phyloP scores from a whole-genome alignment of 345 rosid species.

The Eucalyptus erythrocorys region DNA sequence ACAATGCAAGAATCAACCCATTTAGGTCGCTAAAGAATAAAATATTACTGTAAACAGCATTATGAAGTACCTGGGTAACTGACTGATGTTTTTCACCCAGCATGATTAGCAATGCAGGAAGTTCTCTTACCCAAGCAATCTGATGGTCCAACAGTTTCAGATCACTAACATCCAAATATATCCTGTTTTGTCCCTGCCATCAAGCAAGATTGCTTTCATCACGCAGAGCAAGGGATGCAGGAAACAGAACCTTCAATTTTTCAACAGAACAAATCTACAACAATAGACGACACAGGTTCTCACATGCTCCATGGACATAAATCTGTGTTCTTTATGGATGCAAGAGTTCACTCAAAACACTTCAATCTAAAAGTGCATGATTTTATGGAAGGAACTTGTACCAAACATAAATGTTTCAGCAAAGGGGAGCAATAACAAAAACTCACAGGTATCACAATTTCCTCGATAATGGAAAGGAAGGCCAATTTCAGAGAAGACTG shows the following conservation, averaged over 20 bases:
- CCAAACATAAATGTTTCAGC: neutral
- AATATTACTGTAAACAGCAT: neutral
- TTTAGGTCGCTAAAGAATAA: neutral
- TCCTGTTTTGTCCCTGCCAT: slow-evolving; percentile 28
- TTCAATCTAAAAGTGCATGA: neutral
- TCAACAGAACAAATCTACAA: neutral
- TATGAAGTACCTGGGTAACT: slow-evolving; percentile 36
- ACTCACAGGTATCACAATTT: slow-evolving; percentile 72
- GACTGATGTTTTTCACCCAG: slow-evolving; percentile 48
- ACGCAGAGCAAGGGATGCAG: neutral
- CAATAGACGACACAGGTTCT: neutral
- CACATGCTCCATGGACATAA: neutral
- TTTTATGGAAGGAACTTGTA: neutral
- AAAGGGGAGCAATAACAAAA: neutral
- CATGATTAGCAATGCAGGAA: slow-evolving; percentile 48
- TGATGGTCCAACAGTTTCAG: slow-evolving; percentile 31
- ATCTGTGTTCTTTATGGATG: neutral
- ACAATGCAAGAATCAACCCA: neutral
- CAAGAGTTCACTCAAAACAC: neutral
- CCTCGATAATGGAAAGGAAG: slow-evolving; percentile 47
- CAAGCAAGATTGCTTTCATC: neutral
- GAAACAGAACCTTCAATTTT: neutral
- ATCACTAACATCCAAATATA: slow-evolving; percentile 23
- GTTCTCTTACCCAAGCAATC: slow-evolving; percentile 56
- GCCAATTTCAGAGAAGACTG: slow-evolving; percentile 51